These are phyloP conservation scores for Colletotrichum sp. DNA, from an alignment of 2,329 filamentous ascomycete species.

Conservation along the genomic window DNA sequence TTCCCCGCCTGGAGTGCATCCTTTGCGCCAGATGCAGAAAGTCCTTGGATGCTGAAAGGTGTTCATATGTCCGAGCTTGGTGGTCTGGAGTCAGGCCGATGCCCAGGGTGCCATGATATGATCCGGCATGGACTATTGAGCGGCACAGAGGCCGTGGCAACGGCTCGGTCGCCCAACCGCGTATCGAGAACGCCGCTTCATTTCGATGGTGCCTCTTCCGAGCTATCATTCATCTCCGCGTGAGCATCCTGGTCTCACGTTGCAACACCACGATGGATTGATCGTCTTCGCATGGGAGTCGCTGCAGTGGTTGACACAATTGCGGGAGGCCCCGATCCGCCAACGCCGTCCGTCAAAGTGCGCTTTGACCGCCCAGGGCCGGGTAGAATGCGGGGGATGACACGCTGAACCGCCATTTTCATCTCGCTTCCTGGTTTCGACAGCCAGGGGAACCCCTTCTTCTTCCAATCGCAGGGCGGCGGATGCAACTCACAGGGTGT, in stretches of 20 bases:
- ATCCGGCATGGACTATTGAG: not conserved
- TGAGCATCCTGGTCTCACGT: not conserved
- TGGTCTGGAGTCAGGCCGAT: not conserved
- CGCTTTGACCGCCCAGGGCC: conserved; percentile 8
- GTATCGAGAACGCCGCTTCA: not conserved
- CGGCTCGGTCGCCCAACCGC: not conserved
- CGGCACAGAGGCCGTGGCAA: not conserved
- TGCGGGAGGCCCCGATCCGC: conserved; percentile 4
- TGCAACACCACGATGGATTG: not conserved
- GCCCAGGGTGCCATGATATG: not conserved
- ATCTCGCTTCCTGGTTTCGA: conserved; percentile 12
- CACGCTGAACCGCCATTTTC: not conserved
- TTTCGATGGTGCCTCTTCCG: not conserved
- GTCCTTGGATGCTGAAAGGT: not conserved
- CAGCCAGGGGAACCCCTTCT: conserved; percentile 7
- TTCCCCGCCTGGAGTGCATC: not conserved
- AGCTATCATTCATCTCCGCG: not conserved
- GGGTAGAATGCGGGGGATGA: not conserved
- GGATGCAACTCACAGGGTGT: not conserved
- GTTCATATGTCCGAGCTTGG: not conserved
- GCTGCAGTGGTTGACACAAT: not conserved
- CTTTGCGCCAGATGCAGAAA: not conserved
- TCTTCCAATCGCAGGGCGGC: not conserved
- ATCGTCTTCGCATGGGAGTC: not conserved
- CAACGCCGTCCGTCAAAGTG: not conserved